A percentile compares a stretch with the other conserved stretches of the same genome.
Evolutionary conservation across 257 asterid genomes (phyloP).

Genomic region (Cynanchum wilfordii): DNA sequence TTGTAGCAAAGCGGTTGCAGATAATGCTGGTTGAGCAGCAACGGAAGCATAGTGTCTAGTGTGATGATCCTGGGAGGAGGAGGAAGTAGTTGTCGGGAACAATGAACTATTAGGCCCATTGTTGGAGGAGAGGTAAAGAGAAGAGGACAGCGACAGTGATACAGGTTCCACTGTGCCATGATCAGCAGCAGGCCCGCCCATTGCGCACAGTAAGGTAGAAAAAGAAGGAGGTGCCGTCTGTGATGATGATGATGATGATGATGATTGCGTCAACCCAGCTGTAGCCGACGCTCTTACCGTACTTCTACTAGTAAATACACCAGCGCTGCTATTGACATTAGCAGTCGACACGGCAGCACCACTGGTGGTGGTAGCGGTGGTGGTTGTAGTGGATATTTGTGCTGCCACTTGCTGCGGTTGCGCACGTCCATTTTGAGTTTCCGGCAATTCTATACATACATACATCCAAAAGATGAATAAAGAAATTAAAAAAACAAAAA

Average conservation of each 20-base stretch:
- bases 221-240: conserved; percentile 20
- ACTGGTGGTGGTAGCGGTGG: conserved; percentile 19
- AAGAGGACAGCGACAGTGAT: conserved; percentile 60
- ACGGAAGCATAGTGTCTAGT: conserved; percentile 26
- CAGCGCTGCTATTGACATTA: conserved; percentile 23
- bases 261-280: conserved; percentile 27
- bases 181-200: conserved; percentile 24
- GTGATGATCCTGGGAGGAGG: conserved; percentile 30
- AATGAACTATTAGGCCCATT: conserved; percentile 23
- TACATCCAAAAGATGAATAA: conserved; percentile 22
- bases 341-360: conserved; percentile 23
- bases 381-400: conserved; percentile 12
- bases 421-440: conserved; percentile 39
- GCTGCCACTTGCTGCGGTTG: conserved; percentile 31
- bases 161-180: conserved; percentile 42
- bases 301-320: conserved; percentile 27
- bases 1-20: conserved; percentile 88
- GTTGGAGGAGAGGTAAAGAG: conserved; percentile 38
- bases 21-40: conserved; percentile 52
- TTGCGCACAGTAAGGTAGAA: conserved; percentile 33
- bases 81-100: conserved; percentile 29
- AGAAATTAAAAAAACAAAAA: too few species aligned
- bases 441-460: conserved; percentile 44
- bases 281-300: conserved; percentile 33
- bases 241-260: not conserved